Evolutionary conservation across 805 yeast genomes (phyloP).

Genomic region (Candida nemodendra): DNA sequence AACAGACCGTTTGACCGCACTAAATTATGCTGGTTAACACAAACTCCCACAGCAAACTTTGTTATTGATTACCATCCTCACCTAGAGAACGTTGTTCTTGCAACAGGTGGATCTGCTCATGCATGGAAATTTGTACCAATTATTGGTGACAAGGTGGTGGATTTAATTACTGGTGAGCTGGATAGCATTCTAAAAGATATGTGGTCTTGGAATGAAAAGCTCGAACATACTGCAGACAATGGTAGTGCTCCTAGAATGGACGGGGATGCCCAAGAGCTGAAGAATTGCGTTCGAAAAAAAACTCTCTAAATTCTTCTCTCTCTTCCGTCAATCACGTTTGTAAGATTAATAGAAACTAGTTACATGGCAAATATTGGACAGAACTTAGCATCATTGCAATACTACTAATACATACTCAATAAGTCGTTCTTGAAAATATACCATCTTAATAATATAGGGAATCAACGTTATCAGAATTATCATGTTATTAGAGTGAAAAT

Average conservation of each 20-base stretch:
- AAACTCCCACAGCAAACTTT: slow-evolving; percentile 25
- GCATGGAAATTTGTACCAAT: slow-evolving; percentile 30
- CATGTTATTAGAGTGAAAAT: too few species aligned
- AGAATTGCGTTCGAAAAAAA: slow-evolving; percentile 8
- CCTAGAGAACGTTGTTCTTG: slow-evolving; percentile 21
- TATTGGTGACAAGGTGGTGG: slow-evolving; percentile 27
- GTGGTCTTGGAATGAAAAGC: slow-evolving; percentile 27
- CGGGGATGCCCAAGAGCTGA: slow-evolving; percentile 24
- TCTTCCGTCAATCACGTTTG: too few species aligned
- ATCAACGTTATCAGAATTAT: too few species aligned
- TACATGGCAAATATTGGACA: too few species aligned
- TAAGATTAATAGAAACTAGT: too few species aligned
- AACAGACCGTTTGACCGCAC: slow-evolving; percentile 27
- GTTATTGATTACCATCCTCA: slow-evolving; percentile 26
- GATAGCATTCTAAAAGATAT: slow-evolving; percentile 16
- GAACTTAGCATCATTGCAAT: too few species aligned
- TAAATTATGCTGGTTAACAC: slow-evolving; percentile 28
- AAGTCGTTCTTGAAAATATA: too few species aligned
- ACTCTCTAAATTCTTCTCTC: too few species aligned
- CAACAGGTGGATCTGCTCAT: slow-evolving; percentile 30
- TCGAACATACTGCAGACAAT: slow-evolving; percentile 11
- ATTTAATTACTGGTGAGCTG: slow-evolving; percentile 18
- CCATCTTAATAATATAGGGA: too few species aligned
- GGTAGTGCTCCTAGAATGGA: slow-evolving; percentile 29
- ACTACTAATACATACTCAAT: too few species aligned